Percentiles rank a stretch among this genome's conserved stretches.
These are phyloP conservation scores for Eucalyptus sp. DNA, from an alignment of 345 rosid genomes.

Conservation along the genomic window DNA sequence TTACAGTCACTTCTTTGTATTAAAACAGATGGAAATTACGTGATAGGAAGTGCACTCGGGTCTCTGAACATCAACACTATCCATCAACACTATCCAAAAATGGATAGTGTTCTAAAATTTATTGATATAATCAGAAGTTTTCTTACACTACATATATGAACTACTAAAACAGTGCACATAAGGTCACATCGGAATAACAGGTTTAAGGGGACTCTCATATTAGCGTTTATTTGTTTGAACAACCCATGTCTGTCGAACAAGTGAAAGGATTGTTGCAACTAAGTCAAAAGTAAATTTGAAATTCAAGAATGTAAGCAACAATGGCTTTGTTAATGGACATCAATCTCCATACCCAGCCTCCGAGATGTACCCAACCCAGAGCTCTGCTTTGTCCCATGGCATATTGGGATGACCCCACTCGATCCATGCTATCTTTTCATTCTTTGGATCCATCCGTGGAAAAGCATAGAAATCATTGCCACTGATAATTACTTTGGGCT, in stretches of 20 bases:
- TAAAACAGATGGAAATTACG: neutral
- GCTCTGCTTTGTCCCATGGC: slow-evolving; percentile 95
- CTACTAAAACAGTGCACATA: neutral
- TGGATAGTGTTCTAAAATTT: neutral
- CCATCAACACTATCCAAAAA: neutral
- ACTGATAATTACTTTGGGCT: slow-evolving; percentile 54
- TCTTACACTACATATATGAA: neutral
- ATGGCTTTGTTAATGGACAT: neutral
- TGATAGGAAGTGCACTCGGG: neutral
- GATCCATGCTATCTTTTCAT: slow-evolving; percentile 82
- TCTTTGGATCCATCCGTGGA: slow-evolving; percentile 67
- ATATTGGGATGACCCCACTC: slow-evolving; percentile 89
- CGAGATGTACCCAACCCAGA: slow-evolving; percentile 88
- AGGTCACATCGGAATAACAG: neutral
- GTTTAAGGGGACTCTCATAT: neutral
- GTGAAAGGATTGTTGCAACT: neutral
- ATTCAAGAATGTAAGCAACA: neutral
- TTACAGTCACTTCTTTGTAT: neutral
- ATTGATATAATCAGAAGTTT: neutral
- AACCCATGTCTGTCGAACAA: neutral
- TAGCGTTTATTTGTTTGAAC: neutral
- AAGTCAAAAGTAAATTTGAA: neutral
- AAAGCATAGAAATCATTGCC: slow-evolving; percentile 95
- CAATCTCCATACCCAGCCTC: slow-evolving; percentile 52
- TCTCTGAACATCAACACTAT: neutral